phyloP scores from a whole-genome alignment of 768 basidiomycete genomes.

The Phylloporus sp. region DNA sequence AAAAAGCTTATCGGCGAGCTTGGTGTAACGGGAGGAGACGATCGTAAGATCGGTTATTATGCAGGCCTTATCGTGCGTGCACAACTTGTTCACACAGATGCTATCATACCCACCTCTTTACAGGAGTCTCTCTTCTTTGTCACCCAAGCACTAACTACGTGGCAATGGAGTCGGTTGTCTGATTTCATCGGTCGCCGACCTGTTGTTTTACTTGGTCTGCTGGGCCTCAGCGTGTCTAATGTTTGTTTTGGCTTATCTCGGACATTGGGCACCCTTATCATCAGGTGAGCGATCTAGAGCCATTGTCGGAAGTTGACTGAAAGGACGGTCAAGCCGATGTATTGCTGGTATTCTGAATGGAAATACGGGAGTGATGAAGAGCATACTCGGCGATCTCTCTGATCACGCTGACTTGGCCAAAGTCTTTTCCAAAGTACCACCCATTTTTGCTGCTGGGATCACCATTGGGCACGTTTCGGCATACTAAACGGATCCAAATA shows the following conservation, averaged over 20 bases:
- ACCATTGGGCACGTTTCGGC: constrained; percentile 2
- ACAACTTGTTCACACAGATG: not conserved
- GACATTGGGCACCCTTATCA: constrained; percentile 49
- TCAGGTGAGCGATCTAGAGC: constrained; percentile 38
- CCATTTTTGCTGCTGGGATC: not conserved
- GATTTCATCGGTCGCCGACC: constrained; percentile 61
- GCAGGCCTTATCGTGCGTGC: constrained; percentile 49
- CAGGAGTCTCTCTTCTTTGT: constrained; percentile 61
- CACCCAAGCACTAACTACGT: constrained; percentile 29
- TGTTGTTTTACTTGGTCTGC: constrained; percentile 51
- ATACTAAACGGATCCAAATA: too few species aligned
- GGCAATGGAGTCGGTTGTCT: constrained; percentile 64
- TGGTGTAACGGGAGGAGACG: constrained; percentile 60
- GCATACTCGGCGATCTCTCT: constrained; percentile 63
- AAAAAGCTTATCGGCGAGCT: constrained; percentile 56
- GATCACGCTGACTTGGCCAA: constrained; percentile 33
- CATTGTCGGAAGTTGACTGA: not conserved
- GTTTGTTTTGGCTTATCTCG: constrained; percentile 59
- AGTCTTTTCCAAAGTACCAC: constrained; percentile 27
- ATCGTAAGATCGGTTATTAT: constrained; percentile 64
- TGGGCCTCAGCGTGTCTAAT: constrained; percentile 51
- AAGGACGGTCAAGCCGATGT: constrained; percentile 26
- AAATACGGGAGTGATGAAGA: constrained; percentile 60
- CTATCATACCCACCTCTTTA: not conserved
- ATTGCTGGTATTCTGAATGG: constrained; percentile 37